Base-by-base conservation (phyloP, 1,284 basidiomycete species). In the Athelia psychrophila region DNA sequence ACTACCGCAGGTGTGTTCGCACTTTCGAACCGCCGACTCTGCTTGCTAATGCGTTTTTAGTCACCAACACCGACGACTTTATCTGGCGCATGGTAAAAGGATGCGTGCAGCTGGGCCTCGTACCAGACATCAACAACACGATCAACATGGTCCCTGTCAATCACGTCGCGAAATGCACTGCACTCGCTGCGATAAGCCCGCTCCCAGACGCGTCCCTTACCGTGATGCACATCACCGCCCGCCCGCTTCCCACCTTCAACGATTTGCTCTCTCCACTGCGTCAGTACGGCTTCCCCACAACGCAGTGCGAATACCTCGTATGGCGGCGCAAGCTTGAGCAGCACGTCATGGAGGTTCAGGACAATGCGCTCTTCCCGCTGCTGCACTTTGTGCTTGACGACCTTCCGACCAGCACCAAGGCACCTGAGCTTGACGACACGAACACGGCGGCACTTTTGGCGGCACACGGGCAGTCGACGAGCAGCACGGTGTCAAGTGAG, bases 51-150 rank as follows among this genome's bases (percentile, higher is more conserved):
- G n/a, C n/a, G n/a, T n/a, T n/a, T 58, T 2, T 60, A 86, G 95
- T 98, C 2, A 98, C 95, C 24, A 99, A 99, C 73, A 99, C 97
- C 33, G 97, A 99, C 63, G 97, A 99, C 70, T 99, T 99, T 72
- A 83, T 99, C 51, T 98, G 96, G 95, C 85, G 97, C 19, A 78
- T 99, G 66, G 93, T 98, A 66, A 99, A 99, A 72, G 97, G 97
- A 22, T 98, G 95, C 66, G 81, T 97, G 46, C 97, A 99, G 69
- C 86, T 99, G 5, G 96, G 96, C 2, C 81, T 95, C 42, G 86
- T 95, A 2, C 97, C 97, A 1, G 93, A 99, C 67, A 98, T 99
- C 70, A 94, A 98, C 78, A 99, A 99, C 73, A 90, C 92, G 3
- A 82, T 99, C 65, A 99, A 99, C 73, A 96, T 98, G 91, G 92